A percentile compares a stretch with the other conserved stretches of the same genome.
These are phyloP conservation scores for Papiliotrema nemorosa DNA, from an alignment of 1,284 basidiomycete species.

Conservation along the genomic window DNA sequence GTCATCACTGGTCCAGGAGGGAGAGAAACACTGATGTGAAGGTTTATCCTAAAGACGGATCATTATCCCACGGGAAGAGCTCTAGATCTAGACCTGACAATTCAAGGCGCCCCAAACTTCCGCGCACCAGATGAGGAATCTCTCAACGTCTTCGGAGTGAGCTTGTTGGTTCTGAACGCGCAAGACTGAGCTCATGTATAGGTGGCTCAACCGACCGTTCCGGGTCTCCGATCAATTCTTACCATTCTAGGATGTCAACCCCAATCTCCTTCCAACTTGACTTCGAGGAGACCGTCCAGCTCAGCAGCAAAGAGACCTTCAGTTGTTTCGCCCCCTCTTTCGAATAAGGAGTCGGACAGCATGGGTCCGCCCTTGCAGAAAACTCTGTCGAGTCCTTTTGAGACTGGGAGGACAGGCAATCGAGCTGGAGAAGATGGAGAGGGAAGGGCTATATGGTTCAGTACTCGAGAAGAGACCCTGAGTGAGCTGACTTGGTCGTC, in stretches of 20 bases:
- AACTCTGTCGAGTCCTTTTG: constrained; percentile 3
- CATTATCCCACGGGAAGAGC: constrained; percentile 82
- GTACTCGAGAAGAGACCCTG: constrained; percentile 53
- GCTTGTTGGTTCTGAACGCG: constrained; percentile 1
- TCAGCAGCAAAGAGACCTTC: background rate
- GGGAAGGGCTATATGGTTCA: constrained; percentile 53
- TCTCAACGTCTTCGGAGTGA: constrained; percentile 79
- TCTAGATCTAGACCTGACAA: constrained; percentile 82
- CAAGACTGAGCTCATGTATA: constrained; percentile 1
- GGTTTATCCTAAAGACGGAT: constrained; percentile 51
- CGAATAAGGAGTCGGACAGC: background rate
- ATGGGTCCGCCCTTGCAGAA: constrained; percentile 12
- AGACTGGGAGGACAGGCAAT: background rate
- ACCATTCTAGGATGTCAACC: constrained; percentile 80
- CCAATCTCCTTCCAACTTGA: constrained; percentile 17
- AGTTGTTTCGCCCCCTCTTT: background rate
- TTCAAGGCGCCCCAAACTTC: constrained; percentile 93
- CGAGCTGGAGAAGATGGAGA: constrained; percentile 2
- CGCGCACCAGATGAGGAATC: constrained; percentile 70
- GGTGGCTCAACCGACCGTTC: constrained; percentile 86
- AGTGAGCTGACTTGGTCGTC: no score
- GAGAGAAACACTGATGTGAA: no score
- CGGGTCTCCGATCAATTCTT: constrained; percentile 87
- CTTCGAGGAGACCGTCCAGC: no score
- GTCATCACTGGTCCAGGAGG: no score